Conservation (phyloP, 2,329 filamentous ascomycete genomes). For the Ascochyta viciae-villosae region DNA sequence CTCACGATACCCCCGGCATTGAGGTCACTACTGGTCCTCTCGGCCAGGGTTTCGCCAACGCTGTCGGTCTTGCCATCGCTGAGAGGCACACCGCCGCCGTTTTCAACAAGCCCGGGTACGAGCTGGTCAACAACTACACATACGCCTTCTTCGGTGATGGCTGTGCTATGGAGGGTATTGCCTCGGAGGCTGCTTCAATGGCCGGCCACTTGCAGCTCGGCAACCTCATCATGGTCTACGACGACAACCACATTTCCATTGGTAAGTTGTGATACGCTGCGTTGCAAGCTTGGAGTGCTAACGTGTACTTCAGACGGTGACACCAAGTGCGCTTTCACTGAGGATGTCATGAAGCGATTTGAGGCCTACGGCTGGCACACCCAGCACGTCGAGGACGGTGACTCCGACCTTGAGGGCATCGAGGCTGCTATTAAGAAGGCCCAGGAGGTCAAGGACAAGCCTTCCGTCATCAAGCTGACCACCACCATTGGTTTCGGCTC, state of each 20-base stretch:
- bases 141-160: conserved; percentile 97
- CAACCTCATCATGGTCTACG: conserved; percentile 96
- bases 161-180: conserved; percentile 98
- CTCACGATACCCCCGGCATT: conserved; percentile 93
- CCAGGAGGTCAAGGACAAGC: conserved; percentile 92
- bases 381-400: conserved; percentile 82
- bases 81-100: conserved; percentile 87
- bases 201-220: conserved; percentile 97
- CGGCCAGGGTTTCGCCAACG: conserved; percentile 95
- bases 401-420: conserved; percentile 85
- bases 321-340: conserved; percentile 95
- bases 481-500: conserved; percentile 98
- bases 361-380: conserved; percentile 98
- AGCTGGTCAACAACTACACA: conserved; percentile 95
- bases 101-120: conserved; percentile 97
- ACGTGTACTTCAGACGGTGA: conserved; percentile 72
- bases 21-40: conserved; percentile 98
- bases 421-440: conserved; percentile 86
- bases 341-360: conserved; percentile 94
- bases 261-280: conserved; percentile 55
- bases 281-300: conserved; percentile 10
- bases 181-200: conserved; percentile 87
- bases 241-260: conserved; percentile 97
- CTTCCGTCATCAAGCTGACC: conserved; percentile 92
- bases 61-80: conserved; percentile 96